Evolutionary conservation across 2,329 filamentous ascomycete species (phyloP).

Genomic region (Leptographium galeiforme): DNA sequence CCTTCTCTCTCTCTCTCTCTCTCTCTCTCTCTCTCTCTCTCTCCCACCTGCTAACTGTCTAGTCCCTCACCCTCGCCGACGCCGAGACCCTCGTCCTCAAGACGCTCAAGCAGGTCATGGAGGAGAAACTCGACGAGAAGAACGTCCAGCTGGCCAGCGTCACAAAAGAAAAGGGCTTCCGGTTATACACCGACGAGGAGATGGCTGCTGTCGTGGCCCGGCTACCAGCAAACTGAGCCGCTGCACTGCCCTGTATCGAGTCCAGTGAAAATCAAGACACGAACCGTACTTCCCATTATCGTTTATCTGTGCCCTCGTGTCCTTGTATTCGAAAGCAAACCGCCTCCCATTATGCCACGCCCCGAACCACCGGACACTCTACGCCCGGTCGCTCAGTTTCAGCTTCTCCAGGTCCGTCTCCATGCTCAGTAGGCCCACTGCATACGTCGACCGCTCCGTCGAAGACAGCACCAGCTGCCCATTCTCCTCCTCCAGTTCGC

Average conservation of each 20-base stretch:
- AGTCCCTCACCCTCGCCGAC: slow-evolving; percentile 81
- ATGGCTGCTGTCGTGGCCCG: slow-evolving; percentile 88
- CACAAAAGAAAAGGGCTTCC: slow-evolving; percentile 93
- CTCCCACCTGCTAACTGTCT: not conserved
- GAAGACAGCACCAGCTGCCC: slow-evolving; percentile 44
- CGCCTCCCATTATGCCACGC: no score
- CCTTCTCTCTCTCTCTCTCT: not conserved
- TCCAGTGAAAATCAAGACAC: not conserved
- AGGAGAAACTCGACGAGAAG: slow-evolving; percentile 98
- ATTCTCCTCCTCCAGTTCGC: slow-evolving; percentile 29
- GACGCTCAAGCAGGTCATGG: slow-evolving; percentile 99
- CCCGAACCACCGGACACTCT: not conserved
- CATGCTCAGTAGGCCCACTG: slow-evolving; percentile 64
- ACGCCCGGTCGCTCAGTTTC: slow-evolving; percentile 31
- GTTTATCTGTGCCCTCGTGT: no score
- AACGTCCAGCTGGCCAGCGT: slow-evolving; percentile 97
- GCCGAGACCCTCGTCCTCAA: slow-evolving; percentile 93
- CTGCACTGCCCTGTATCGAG: not conserved
- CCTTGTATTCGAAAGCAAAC: not conserved
- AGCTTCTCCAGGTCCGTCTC: slow-evolving; percentile 60
- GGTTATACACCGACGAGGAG: slow-evolving; percentile 96
- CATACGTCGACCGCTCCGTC: slow-evolving; percentile 55
- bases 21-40: not conserved
- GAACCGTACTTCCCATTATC: not conserved
- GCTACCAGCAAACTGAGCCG: slow-evolving; percentile 49